Base-by-base conservation (phyloP, 441 rosid genomes). In the Adansonia gregorii region DNA sequence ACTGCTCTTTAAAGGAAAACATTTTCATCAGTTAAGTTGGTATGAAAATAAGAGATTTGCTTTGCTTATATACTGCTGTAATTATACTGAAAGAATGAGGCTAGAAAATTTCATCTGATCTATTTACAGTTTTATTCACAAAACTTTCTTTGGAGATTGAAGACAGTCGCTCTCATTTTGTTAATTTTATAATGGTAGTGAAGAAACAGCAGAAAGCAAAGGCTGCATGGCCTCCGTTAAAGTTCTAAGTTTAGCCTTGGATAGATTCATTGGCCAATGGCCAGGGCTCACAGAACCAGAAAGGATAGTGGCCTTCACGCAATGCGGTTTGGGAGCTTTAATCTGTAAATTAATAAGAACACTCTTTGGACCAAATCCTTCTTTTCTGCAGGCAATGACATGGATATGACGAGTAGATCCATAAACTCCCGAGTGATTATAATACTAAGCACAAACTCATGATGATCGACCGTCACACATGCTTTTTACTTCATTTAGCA, bases 271-370 rank as follows among this genome's bases (percentile, higher is more conserved):
- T 12, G 35, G 55, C 41, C 31, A 8, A 35, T 35, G 39, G 39
- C 39, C 39, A 35, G 11, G 10, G 20, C 48, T 52, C 15, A 49
- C 49, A 64, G 61, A 75, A 63, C 39, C 51, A 75, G 51, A 51
- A 61, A 19, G 43, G 67, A 55, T 76, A 67, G 79, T 76, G 79
- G 79, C 78, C 67, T 45, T 22, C 76, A 73, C 43, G 72, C 55
- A 15, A n/a, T 71, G 76, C 54, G 39, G 68, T 6, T 20, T 74
- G 68, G 10, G 54, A 22, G 54, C 20, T 73, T 73, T 19, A 73
- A 56, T 73, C 8, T 59, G 17, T 60, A 73, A 59, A 45, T 8
- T 12, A 59, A 41, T 22, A 55, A 39, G 22, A 73, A 19, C 41
- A 73, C 43, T 58, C 41, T 59, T 20, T 45, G 45, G 76, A 73